These are phyloP conservation scores for Arabidopsis suecica DNA, from an alignment of 345 rosid genomes.

Conservation along the genomic window DNA sequence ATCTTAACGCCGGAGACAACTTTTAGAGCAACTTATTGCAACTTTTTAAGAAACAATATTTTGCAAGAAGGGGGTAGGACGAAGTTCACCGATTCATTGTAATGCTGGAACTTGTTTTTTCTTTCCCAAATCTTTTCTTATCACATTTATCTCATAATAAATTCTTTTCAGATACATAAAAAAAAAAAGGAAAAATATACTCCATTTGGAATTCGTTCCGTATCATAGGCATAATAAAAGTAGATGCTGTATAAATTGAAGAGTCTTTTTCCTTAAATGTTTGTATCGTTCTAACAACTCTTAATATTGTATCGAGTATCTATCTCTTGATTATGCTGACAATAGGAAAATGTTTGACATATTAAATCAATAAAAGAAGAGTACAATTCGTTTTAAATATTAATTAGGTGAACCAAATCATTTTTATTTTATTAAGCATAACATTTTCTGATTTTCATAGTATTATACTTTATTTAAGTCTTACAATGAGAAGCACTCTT, in stretches of 20 bases:
- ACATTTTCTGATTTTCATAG: background rate
- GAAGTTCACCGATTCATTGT: no score
- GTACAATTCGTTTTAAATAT: background rate
- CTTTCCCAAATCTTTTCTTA: background rate
- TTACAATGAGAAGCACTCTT: background rate
- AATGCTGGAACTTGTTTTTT: background rate
- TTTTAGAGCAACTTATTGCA: no score
- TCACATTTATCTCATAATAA: background rate
- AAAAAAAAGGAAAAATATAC: background rate
- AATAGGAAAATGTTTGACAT: background rate
- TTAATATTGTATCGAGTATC: background rate
- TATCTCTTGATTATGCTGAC: background rate
- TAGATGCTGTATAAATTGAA: background rate
- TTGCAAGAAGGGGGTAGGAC: no score
- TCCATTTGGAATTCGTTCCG: background rate
- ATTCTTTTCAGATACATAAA: no score
- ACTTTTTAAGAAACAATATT: no score
- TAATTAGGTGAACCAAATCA: slow-evolving; percentile 16
- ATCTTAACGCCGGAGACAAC: no score
- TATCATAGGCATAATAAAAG: background rate
- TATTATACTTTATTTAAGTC: background rate
- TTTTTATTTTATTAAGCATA: background rate
- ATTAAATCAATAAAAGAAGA: background rate
- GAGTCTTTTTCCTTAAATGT: background rate
- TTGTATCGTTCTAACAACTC: background rate